Evolutionary conservation across 768 basidiomycete genomes (phyloP).

Genomic region (Boletus pseudo-olivaceus): DNA sequence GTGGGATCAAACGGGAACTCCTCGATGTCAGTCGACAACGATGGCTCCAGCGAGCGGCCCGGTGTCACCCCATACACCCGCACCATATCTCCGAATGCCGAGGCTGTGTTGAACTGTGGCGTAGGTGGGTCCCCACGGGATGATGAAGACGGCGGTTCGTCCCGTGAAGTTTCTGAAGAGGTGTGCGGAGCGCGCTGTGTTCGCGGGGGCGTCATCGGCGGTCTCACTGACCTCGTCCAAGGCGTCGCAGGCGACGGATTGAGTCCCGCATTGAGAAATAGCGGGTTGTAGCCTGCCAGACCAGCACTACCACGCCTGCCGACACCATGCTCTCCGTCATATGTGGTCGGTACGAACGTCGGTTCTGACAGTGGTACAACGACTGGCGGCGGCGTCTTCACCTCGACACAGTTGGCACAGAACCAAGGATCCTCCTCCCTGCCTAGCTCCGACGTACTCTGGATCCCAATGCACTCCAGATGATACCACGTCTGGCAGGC

Average conservation of each 20-base stretch:
- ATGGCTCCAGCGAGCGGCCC: slow-evolving; percentile 33
- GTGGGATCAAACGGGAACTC: slow-evolving; percentile 72
- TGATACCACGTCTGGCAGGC: slow-evolving; percentile 81
- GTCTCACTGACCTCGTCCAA: slow-evolving; percentile 39
- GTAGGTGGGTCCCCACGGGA: slow-evolving; percentile 53
- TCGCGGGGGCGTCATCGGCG: slow-evolving; percentile 51
- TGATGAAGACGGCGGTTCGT: slow-evolving; percentile 40
- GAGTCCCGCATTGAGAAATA: slow-evolving; percentile 53
- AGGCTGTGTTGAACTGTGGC: slow-evolving; percentile 39
- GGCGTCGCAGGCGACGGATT: slow-evolving; percentile 54
- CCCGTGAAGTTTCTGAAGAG: slow-evolving; percentile 41
- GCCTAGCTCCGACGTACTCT: slow-evolving; percentile 59
- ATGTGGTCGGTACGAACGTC: slow-evolving; percentile 59
- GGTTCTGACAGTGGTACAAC: slow-evolving; percentile 45
- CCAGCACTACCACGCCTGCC: slow-evolving; percentile 8
- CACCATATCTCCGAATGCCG: slow-evolving; percentile 33
- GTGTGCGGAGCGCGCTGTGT: slow-evolving; percentile 26
- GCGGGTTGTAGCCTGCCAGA: slow-evolving; percentile 46
- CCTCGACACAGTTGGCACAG: slow-evolving; percentile 53
- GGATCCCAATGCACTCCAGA: slow-evolving; percentile 73
- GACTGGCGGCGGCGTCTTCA: slow-evolving; percentile 40
- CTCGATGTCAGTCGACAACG: slow-evolving; percentile 32
- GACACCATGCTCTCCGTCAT: slow-evolving; percentile 36
- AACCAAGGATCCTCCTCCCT: slow-evolving; percentile 81
- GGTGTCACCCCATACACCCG: slow-evolving; percentile 40